phyloP scores from a whole-genome alignment of 768 basidiomycete genomes.

The Rossbeevera mucosa region DNA sequence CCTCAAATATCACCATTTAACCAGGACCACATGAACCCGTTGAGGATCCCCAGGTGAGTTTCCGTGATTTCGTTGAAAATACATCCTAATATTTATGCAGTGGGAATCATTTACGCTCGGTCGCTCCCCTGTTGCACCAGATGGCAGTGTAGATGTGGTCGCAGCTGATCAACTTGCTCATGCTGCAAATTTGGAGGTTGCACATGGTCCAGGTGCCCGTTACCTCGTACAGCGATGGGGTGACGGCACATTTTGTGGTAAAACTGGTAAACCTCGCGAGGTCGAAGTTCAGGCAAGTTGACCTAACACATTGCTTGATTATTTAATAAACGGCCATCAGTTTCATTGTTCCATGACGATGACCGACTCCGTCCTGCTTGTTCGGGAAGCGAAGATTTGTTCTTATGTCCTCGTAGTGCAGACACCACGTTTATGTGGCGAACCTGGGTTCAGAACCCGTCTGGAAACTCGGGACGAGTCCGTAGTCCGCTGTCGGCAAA shows the following conservation, averaged over 20 bases:
- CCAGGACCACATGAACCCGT: constrained; percentile 70
- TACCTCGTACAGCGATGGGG: constrained; percentile 93
- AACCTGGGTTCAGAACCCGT: constrained; percentile 86
- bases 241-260: constrained; percentile 91
- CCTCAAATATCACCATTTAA: constrained; percentile 21
- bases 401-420: constrained; percentile 92
- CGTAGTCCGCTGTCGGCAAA: constrained; percentile 73
- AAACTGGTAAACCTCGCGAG: constrained; percentile 80
- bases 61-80: constrained; percentile 20
- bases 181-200: constrained; percentile 69
- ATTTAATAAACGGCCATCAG: constrained; percentile 35
- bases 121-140: constrained; percentile 56
- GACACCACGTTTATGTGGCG: constrained; percentile 89
- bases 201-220: constrained; percentile 70
- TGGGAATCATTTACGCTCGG: constrained; percentile 79
- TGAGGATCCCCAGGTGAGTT: constrained; percentile 78
- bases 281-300: constrained; percentile 87
- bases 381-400: constrained; percentile 93
- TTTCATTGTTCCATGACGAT: constrained; percentile 96
- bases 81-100: constrained; percentile 34
- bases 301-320: constrained; percentile 1
- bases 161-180: constrained; percentile 62
- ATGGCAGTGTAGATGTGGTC: constrained; percentile 59
- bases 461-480: constrained; percentile 63
- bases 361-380: constrained; percentile 83